Evolutionary conservation across 1,284 basidiomycete species (phyloP).

Genomic region (Lignosus rhinocerotis): DNA sequence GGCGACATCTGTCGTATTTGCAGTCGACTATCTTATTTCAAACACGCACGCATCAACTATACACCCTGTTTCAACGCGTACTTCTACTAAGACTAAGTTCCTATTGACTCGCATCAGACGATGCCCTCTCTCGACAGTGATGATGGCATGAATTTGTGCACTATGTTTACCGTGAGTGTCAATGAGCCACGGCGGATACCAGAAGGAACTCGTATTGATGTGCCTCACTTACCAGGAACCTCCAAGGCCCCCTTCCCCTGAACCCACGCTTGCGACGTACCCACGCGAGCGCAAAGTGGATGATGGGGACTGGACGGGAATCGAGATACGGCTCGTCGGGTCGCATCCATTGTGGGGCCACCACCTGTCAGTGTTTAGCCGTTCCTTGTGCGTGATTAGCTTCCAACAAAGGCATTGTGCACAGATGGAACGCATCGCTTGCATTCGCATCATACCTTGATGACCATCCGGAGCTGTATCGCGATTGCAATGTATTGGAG

Average conservation of each 20-base stretch:
- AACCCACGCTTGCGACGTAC: slow-evolving; percentile 53
- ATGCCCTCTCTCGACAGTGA: slow-evolving; percentile 9
- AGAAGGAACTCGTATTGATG: not conserved
- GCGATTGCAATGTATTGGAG: slow-evolving; percentile 67
- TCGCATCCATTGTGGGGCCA: slow-evolving; percentile 92
- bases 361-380: slow-evolving; percentile 61
- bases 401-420: not conserved
- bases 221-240: slow-evolving; percentile 35
- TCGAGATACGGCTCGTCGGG: slow-evolving; percentile 80
- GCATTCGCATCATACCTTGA: slow-evolving; percentile 78
- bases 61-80: too few relatives aligned
- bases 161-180: slow-evolving; percentile 38
- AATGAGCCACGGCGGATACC: slow-evolving; percentile 22
- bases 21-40: too few relatives aligned
- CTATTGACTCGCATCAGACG: not conserved
- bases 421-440: slow-evolving; percentile 85
- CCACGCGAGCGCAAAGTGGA: slow-evolving; percentile 32
- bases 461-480: slow-evolving; percentile 47
- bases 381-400: not conserved
- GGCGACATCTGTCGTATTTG: not conserved
- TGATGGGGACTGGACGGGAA: slow-evolving; percentile 40
- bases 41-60: too few relatives aligned
- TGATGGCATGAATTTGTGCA: slow-evolving; percentile 31
- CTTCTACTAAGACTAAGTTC: too few relatives aligned
- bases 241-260: slow-evolving; percentile 59